These are phyloP conservation scores for Cynara cardunculus DNA, from an alignment of 129 eudicot species.

Conservation along the genomic window DNA sequence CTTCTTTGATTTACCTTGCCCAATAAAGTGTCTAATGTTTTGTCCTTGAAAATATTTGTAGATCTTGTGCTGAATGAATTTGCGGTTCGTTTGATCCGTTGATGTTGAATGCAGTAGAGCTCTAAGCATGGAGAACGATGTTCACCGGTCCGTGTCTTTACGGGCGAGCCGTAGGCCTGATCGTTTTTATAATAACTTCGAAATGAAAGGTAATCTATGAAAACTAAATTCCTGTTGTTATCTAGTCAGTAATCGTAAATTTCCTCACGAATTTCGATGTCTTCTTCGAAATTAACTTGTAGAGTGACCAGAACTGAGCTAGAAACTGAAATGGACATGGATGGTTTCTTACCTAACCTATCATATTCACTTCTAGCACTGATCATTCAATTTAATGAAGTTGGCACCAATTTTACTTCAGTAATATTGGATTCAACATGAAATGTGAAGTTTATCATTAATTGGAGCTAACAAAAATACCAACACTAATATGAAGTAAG, in stretches of 20 bases:
- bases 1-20: not conserved
- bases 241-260: not conserved
- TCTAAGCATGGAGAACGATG: constrained; percentile 39
- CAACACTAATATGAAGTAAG: not conserved
- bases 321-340: not conserved
- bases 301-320: not conserved
- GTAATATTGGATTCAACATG: not conserved
- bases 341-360: not conserved
- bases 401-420: not conserved
- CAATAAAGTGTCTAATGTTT: not conserved
- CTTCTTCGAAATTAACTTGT: not conserved
- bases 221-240: not conserved
- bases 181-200: constrained; percentile 15
- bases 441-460: not conserved
- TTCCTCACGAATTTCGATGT: not conserved
- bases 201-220: constrained; percentile 35
- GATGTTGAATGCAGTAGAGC: constrained; percentile 17
- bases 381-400: not conserved
- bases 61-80: constrained; percentile 11
- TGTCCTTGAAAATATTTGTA: not conserved
- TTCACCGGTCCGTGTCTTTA: constrained; percentile 39
- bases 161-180: constrained; percentile 61
- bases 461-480: not conserved
- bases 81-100: not conserved
- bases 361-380: not conserved